Evolutionary conservation across 2,329 filamentous ascomycete genomes (phyloP).

Genomic region (Apiospora malaysiana): DNA sequence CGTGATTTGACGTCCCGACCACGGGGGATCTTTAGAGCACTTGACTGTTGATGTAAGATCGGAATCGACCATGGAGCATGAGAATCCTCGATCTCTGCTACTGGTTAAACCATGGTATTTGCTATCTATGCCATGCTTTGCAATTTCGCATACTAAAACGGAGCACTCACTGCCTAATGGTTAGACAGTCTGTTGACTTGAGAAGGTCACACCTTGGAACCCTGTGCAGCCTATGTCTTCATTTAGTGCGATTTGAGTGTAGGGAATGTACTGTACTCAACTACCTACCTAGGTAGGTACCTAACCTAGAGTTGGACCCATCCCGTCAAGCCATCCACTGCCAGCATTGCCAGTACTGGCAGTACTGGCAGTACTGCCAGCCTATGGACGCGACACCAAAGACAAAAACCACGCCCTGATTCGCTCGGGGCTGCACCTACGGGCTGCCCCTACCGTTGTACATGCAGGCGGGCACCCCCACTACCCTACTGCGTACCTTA

Average conservation of each 20-base stretch:
- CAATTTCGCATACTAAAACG: not conserved
- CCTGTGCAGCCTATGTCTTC: constrained; percentile 4
- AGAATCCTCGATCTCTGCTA: not conserved
- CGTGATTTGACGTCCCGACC: not conserved
- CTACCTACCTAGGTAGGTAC: too few relatives aligned
- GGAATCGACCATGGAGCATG: not conserved
- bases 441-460: not conserved
- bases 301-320: not conserved
- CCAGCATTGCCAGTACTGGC: too few relatives aligned
- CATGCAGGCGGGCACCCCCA: constrained; percentile 8
- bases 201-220: not conserved
- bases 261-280: too few relatives aligned
- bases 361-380: too few relatives aligned
- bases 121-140: not conserved
- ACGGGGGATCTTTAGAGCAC: not conserved
- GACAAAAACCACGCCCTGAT: not conserved
- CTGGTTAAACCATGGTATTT: not conserved
- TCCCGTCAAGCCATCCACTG: not conserved
- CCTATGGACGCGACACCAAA: not conserved
- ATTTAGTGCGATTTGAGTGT: not conserved
- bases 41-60: constrained; percentile 8
- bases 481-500: not conserved
- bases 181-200: constrained; percentile 13
- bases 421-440: not conserved
- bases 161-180: too few relatives aligned